These are phyloP conservation scores for Salix brachista DNA, from an alignment of 345 rosid genomes.

Conservation along the genomic window DNA sequence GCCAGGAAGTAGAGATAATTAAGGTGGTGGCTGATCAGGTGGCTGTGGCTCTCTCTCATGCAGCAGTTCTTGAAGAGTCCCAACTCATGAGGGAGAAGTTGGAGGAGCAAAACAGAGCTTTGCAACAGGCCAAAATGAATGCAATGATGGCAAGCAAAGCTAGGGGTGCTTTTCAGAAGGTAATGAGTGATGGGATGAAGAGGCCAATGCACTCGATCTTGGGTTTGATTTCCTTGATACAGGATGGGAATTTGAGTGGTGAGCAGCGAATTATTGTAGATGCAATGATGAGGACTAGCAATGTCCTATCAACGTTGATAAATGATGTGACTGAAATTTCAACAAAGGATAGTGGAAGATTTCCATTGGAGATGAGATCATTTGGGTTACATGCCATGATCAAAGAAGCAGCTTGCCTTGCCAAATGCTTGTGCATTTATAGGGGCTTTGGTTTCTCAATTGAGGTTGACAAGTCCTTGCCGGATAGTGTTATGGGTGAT, in stretches of 20 bases:
- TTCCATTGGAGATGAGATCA: constrained; percentile 53
- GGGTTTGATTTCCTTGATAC: constrained; percentile 77
- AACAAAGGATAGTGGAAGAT: constrained; percentile 55
- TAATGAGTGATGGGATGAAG: constrained; percentile 91
- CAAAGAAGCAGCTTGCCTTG: constrained; percentile 72
- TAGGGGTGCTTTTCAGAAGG: constrained; percentile 73
- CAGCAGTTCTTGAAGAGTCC: constrained; percentile 93
- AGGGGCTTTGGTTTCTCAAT: constrained; percentile 55
- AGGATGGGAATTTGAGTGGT: constrained; percentile 48
- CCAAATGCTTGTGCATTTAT: constrained; percentile 72
- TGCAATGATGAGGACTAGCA: constrained; percentile 73
- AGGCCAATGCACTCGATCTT: constrained; percentile 82
- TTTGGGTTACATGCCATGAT: constrained; percentile 61
- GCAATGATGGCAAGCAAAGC: constrained; percentile 92
- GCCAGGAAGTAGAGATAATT: constrained; percentile 78
- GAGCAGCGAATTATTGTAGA: constrained; percentile 68
- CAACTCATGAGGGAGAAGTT: constrained; percentile 88
- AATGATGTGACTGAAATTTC: constrained; percentile 83
- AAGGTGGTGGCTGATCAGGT: constrained; percentile 97
- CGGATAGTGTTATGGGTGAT: constrained; percentile 74
- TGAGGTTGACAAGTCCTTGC: constrained; percentile 69
- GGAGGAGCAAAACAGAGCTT: constrained; percentile 76
- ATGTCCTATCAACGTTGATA: constrained; percentile 70
- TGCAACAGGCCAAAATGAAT: constrained; percentile 60
- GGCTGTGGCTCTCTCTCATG: constrained; percentile 94